phyloP scores from a whole-genome alignment of 2,329 filamentous ascomycete species.

The Rutstroemia sp. region DNA sequence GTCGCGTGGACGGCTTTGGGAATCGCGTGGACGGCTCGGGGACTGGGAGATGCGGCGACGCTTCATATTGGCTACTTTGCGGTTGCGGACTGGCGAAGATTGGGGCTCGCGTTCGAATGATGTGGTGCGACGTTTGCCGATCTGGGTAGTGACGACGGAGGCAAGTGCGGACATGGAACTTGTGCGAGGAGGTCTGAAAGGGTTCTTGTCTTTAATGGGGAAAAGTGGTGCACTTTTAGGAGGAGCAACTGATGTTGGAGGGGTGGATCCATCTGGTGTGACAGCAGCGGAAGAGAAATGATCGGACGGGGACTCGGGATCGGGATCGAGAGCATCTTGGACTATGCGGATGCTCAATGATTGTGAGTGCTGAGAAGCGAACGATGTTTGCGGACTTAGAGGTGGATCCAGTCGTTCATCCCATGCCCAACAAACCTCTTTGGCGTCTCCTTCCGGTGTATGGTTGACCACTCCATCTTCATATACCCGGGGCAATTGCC shows the following conservation, averaged over 20 bases:
- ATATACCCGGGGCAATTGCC: slow-evolving; percentile 52
- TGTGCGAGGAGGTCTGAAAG: slow-evolving; percentile 43
- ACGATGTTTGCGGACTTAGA: slow-evolving; percentile 18
- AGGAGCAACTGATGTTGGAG: slow-evolving; percentile 20
- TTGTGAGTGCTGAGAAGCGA: slow-evolving; percentile 31
- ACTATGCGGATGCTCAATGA: slow-evolving; percentile 37
- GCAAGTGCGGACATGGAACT: slow-evolving; percentile 42
- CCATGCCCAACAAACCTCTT: slow-evolving; percentile 62
- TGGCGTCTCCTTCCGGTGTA: slow-evolving; percentile 53
- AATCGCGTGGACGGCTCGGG: slow-evolving; percentile 45
- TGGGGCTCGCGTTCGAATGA: slow-evolving; percentile 34
- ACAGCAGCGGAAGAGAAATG: slow-evolving; percentile 26
- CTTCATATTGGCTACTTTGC: slow-evolving; percentile 16
- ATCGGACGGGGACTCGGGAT: slow-evolving; percentile 25
- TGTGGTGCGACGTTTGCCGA: slow-evolving; percentile 38
- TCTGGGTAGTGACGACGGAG: slow-evolving; percentile 32
- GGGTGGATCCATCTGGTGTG: slow-evolving; percentile 22
- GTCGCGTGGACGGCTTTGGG: slow-evolving; percentile 35
- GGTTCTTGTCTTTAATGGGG: slow-evolving; percentile 24
- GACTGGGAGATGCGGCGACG: slow-evolving; percentile 43
- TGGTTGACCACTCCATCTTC: slow-evolving; percentile 38
- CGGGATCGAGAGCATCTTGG: slow-evolving; percentile 21
- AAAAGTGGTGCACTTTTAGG: slow-evolving; percentile 11
- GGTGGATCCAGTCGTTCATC: slow-evolving; percentile 32
- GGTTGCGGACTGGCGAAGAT: slow-evolving; percentile 15